phyloP scores from a whole-genome alignment of 2,329 filamentous ascomycete species.

The Fusarium sp. region DNA sequence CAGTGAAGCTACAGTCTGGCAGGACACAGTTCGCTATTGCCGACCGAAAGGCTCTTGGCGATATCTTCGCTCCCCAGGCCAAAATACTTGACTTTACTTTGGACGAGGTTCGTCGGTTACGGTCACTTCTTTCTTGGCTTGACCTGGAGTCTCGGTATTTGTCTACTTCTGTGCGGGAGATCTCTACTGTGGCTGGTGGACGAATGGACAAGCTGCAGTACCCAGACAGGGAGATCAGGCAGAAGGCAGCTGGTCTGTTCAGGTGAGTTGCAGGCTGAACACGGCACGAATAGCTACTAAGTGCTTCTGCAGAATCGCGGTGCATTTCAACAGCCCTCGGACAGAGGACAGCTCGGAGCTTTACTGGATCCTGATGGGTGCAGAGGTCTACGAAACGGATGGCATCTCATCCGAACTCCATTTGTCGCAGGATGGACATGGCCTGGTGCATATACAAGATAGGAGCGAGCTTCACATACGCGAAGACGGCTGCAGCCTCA shows the following conservation, averaged over 20 bases:
- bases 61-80: slow-evolving; percentile 41
- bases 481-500: slow-evolving; percentile 32
- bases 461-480: slow-evolving; percentile 44
- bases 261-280: slow-evolving; percentile 34
- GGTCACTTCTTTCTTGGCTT: slow-evolving; percentile 48
- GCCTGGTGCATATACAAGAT: slow-evolving; percentile 25
- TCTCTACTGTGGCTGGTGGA: slow-evolving; percentile 40
- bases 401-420: slow-evolving; percentile 42
- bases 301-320: slow-evolving; percentile 23
- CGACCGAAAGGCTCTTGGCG: slow-evolving; percentile 44
- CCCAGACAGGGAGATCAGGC: slow-evolving; percentile 40
- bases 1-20: slow-evolving; percentile 11
- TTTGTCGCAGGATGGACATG: slow-evolving; percentile 41
- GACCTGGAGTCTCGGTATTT: slow-evolving; percentile 45
- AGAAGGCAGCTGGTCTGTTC: slow-evolving; percentile 45
- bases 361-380: slow-evolving; percentile 14
- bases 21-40: slow-evolving; percentile 46
- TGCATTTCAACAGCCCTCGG: slow-evolving; percentile 35
- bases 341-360: slow-evolving; percentile 2
- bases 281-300: background rate
- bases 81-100: slow-evolving; percentile 50
- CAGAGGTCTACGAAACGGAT: slow-evolving; percentile 44
- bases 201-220: slow-evolving; percentile 29
- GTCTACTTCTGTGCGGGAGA: slow-evolving; percentile 47
- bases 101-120: slow-evolving; percentile 45